Conservation (phyloP, 2,329 filamentous ascomycete genomes). For the Trichophyton verrucosum region DNA sequence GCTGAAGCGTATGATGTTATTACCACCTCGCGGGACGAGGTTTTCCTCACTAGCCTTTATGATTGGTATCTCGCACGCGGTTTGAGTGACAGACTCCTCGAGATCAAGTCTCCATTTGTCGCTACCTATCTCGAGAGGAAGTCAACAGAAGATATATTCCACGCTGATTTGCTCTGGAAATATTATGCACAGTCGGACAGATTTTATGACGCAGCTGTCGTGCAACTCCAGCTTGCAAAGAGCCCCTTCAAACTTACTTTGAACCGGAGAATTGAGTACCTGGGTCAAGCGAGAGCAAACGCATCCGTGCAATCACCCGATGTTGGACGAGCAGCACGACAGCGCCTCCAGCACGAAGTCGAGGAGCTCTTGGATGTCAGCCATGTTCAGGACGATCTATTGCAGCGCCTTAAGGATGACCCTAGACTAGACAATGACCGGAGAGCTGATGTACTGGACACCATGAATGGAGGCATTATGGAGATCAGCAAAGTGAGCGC, state of each 20-base stretch:
- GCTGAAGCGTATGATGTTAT: slow-evolving; percentile 85
- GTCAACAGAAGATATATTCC: slow-evolving; percentile 56
- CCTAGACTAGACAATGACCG: slow-evolving; percentile 52
- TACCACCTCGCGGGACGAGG: slow-evolving; percentile 74
- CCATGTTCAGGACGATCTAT: slow-evolving; percentile 84
- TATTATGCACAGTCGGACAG: slow-evolving; percentile 78
- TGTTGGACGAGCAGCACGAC: slow-evolving; percentile 66
- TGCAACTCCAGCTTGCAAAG: slow-evolving; percentile 71
- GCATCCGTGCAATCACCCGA: slow-evolving; percentile 71
- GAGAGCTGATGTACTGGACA: slow-evolving; percentile 50
- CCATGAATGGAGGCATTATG: slow-evolving; percentile 66
- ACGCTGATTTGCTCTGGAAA: slow-evolving; percentile 83
- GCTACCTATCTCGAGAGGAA: slow-evolving; percentile 73
- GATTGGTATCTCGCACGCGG: slow-evolving; percentile 88
- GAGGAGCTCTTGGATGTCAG: slow-evolving; percentile 80
- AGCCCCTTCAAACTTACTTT: slow-evolving; percentile 71
- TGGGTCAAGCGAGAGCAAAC: slow-evolving; percentile 84
- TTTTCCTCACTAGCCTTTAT: slow-evolving; percentile 93
- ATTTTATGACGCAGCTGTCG: slow-evolving; percentile 76
- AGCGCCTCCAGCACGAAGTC: slow-evolving; percentile 73
- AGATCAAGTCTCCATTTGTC: slow-evolving; percentile 73
- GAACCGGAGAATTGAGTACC: slow-evolving; percentile 74
- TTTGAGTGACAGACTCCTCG: slow-evolving; percentile 73
- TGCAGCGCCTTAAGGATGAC: slow-evolving; percentile 66
- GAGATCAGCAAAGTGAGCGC: slow-evolving; percentile 56